Evolutionary conservation across 306 rosid species (phyloP).

Genomic region (Fragaria vesca): DNA sequence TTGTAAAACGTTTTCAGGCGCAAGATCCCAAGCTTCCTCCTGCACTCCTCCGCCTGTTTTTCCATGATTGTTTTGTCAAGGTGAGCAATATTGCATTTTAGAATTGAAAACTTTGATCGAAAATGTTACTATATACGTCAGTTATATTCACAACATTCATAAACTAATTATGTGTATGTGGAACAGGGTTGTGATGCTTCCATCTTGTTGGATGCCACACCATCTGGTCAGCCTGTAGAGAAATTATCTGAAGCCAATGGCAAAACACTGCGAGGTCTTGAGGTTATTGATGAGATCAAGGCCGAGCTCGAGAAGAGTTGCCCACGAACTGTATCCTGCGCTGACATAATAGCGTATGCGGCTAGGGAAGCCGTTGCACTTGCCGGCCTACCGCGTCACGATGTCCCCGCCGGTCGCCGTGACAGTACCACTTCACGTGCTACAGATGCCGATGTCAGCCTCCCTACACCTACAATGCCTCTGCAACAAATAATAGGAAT

Average conservation of each 20-base stretch:
- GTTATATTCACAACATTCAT: no score
- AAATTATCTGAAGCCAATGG: conserved; percentile 44
- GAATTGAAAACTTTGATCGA: no score
- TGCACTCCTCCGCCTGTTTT: conserved; percentile 44
- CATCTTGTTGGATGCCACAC: conserved; percentile 48
- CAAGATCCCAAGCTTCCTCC: conserved; percentile 32
- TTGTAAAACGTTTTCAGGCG: not conserved
- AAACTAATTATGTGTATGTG: not conserved
- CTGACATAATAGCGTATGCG: conserved; percentile 52
- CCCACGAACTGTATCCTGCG: conserved; percentile 60
- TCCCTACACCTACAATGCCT: conserved; percentile 35
- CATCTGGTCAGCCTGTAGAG: conserved; percentile 39
- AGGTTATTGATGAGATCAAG: conserved; percentile 58
- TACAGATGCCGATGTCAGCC: conserved; percentile 13
- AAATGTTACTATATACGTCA: no score
- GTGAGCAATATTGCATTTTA: conserved; percentile 3
- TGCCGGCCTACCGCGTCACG: conserved; percentile 28
- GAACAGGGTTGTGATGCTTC: conserved; percentile 82
- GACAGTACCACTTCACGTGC: conserved; percentile 47
- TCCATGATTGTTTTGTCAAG: no score
- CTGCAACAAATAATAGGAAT: conserved; percentile 17
- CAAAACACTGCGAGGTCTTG: conserved; percentile 38
- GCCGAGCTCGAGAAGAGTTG: conserved; percentile 43
- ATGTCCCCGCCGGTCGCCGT: conserved; percentile 43
- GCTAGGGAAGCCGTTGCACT: conserved; percentile 33